A percentile compares a stretch with the other conserved stretches of the same genome.
phyloP scores from a whole-genome alignment of 2,329 filamentous ascomycete species.

The Mollisiaceae sp. region DNA sequence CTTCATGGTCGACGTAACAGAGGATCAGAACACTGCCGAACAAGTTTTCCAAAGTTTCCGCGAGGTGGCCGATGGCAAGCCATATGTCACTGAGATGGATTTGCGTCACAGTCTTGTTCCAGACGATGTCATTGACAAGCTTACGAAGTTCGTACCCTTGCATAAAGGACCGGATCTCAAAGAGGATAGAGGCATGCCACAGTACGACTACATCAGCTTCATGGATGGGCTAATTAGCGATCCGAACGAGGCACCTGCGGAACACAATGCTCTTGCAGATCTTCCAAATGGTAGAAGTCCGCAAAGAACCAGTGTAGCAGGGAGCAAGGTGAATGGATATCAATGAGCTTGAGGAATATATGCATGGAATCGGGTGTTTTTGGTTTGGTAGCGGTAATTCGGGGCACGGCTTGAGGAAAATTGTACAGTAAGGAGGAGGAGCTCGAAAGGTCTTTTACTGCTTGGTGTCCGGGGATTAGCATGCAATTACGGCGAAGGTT shows the following conservation, averaged over 20 bases:
- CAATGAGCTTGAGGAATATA: constrained; percentile 13
- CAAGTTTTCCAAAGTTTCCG: constrained; percentile 98
- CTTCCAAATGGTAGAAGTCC: constrained; percentile 37
- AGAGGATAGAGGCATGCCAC: constrained; percentile 80
- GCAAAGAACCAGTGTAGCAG: constrained; percentile 19
- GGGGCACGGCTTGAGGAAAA: not conserved
- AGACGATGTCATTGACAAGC: constrained; percentile 94
- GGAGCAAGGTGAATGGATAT: constrained; percentile 26
- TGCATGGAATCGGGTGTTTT: constrained; percentile 1
- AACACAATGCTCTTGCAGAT: constrained; percentile 29
- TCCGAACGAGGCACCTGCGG: constrained; percentile 28
- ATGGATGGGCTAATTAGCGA: constrained; percentile 81
- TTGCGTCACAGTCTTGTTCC: constrained; percentile 93
- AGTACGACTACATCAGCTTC: constrained; percentile 96
- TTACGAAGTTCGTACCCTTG: constrained; percentile 83
- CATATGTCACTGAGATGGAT: constrained; percentile 98
- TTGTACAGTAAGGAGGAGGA: constrained; percentile 1
- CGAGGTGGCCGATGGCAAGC: constrained; percentile 97
- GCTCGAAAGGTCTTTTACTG: not conserved
- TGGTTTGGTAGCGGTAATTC: not conserved
- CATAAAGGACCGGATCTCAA: constrained; percentile 86
- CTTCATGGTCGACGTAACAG: constrained; percentile 99
- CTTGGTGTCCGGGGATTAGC: not conserved
- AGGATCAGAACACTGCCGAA: constrained; percentile 98
- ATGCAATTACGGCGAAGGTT: constrained; percentile 10